Conservation (phyloP, 2,329 filamentous ascomycete species). For the Bisporella sp. region DNA sequence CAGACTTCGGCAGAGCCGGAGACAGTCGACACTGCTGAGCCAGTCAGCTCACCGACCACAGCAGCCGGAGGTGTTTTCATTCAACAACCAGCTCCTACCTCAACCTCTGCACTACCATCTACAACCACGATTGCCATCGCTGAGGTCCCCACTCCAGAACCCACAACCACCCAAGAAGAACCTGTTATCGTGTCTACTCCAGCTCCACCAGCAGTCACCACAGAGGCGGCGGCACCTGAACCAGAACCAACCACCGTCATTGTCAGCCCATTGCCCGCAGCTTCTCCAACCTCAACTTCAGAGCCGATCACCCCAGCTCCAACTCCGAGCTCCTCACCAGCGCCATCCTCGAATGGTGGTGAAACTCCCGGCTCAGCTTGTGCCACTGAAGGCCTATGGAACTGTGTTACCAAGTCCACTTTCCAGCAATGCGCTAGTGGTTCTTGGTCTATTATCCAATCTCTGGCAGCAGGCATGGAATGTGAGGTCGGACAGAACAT, state of each 20-base stretch:
- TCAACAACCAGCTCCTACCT: not conserved
- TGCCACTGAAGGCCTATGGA: constrained; percentile 43
- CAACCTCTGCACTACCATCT: not conserved
- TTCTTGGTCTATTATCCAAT: constrained; percentile 37
- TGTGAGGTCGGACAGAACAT: constrained; percentile 38
- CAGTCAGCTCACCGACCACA: not conserved
- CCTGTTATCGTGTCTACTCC: not conserved
- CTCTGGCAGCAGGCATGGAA: constrained; percentile 37
- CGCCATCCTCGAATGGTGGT: not conserved
- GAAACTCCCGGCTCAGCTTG: constrained; percentile 29
- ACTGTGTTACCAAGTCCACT: constrained; percentile 42
- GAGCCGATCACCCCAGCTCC: not conserved
- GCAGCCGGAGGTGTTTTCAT: not conserved
- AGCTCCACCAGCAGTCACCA: not conserved
- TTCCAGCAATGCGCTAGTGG: constrained; percentile 51
- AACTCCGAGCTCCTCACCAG: no score
- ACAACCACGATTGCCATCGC: not conserved
- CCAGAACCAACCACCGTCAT: not conserved
- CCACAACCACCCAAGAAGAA: not conserved
- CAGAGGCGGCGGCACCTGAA: not conserved
- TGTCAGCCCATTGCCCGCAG: not conserved
- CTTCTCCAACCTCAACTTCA: not conserved
- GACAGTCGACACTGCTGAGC: not conserved
- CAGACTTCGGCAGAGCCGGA: not conserved
- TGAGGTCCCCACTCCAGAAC: not conserved